Percentiles rank a stretch among this genome's conserved stretches.
Evolutionary conservation across 2,329 filamentous ascomycete genomes (phyloP).

Genomic region (Remersonia thermophila): DNA sequence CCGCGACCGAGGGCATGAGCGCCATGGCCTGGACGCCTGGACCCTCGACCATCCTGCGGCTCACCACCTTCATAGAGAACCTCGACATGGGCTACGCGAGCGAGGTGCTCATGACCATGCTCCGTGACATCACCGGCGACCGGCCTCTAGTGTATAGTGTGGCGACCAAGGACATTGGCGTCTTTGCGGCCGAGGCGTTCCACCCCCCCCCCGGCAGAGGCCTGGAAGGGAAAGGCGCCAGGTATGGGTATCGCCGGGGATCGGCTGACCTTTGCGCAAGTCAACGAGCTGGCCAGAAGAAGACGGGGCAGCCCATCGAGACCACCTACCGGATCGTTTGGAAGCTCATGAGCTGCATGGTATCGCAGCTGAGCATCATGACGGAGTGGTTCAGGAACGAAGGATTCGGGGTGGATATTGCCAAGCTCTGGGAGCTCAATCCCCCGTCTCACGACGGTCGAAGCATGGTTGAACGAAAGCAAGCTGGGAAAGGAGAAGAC

Average conservation of each 20-base stretch:
- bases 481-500: conserved; percentile 13
- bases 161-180: conserved; percentile 23
- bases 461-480: conserved; percentile 28
- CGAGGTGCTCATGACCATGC: conserved; percentile 21
- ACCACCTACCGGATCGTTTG: conserved; percentile 23
- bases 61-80: conserved; percentile 31
- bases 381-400: conserved; percentile 26
- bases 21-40: conserved; percentile 21
- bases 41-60: conserved; percentile 30
- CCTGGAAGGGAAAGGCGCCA: conserved; percentile 22
- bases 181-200: conserved; percentile 24
- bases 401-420: conserved; percentile 30
- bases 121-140: too few species aligned
- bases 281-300: conserved; percentile 19
- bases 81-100: conserved; percentile 23
- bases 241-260: conserved; percentile 25
- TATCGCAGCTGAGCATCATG: conserved; percentile 24
- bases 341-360: conserved; percentile 18
- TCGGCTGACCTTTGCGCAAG: conserved; percentile 23
- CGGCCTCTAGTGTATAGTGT: too few species aligned
- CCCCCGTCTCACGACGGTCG: conserved; percentile 25
- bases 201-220: conserved; percentile 14
- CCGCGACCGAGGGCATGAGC: conserved; percentile 12
- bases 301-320: conserved; percentile 21
- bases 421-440: conserved; percentile 16